Evolutionary conservation across 768 basidiomycete genomes (phyloP).

Genomic region (Boletellus ananas): DNA sequence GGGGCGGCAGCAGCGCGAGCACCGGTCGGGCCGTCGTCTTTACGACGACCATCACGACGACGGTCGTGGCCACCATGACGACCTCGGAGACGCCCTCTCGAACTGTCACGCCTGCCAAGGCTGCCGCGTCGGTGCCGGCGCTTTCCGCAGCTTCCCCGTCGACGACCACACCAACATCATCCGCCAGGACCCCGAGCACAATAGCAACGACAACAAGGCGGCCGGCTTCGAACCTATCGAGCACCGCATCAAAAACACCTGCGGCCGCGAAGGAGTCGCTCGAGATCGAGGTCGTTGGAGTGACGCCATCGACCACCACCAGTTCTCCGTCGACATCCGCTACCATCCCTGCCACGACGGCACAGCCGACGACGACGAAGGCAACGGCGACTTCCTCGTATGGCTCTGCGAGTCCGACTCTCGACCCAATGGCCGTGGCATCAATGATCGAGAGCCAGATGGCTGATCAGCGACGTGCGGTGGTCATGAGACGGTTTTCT

Average conservation of each 20-base stretch:
- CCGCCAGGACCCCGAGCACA: neutral
- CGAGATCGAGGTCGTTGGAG: constrained; percentile 20
- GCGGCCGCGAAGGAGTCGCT: constrained; percentile 13
- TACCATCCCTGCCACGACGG: neutral
- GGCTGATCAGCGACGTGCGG: neutral
- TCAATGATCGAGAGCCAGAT: constrained; percentile 15
- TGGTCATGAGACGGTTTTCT: neutral
- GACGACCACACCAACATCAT: neutral
- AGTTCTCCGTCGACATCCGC: constrained; percentile 2
- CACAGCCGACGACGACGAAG: neutral
- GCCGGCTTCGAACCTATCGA: constrained; percentile 2
- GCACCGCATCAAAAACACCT: neutral
- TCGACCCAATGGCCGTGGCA: constrained; percentile 17
- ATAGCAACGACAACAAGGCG: neutral
- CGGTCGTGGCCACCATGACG: constrained; percentile 13
- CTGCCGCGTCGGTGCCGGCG: constrained; percentile 12
- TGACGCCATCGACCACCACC: neutral
- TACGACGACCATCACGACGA: constrained; percentile 29
- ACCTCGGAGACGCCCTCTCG: neutral
- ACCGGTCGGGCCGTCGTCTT: constrained; percentile 2
- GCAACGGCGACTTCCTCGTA: neutral
- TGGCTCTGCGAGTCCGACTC: constrained; percentile 2
- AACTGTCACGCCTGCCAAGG: constrained; percentile 9
- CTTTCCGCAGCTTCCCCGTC: constrained; percentile 5
- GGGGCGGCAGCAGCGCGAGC: neutral